Base-by-base conservation (phyloP, 2,329 filamentous ascomycete species). In the Sporothrix curviconia region DNA sequence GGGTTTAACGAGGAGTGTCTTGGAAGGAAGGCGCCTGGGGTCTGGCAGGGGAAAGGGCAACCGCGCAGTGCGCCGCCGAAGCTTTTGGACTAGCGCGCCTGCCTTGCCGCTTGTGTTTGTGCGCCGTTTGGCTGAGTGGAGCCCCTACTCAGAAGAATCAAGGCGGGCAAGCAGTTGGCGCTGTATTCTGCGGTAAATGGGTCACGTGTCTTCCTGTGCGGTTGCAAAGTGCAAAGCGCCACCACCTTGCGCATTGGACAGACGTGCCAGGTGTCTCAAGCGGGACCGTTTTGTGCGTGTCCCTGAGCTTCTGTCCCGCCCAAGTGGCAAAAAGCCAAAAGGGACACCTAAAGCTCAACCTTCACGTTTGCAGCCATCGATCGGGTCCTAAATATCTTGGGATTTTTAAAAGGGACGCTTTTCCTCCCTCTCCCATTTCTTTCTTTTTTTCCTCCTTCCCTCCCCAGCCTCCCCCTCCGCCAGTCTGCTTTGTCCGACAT, bases 251-350 rank as follows among this genome's bases (percentile, higher is more conserved):
- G 30, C 52, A 55, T 49, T 49, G 25, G 54, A 60, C 53, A 51
- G 56, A 58, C 50, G 53, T 63, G 61, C 59, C 60, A 63, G 61
- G 61, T 63, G 61, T 63, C 61, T 63, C 60, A 63, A 61, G 56
- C 54, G 60, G 57, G 58, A 42, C 55, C 60, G n/a, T 44, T 49
- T 64, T 63, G 61, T 57, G 59, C 36, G 36, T 24, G 34, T 24
- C 11, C 56, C 19, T 58, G 34, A 46, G 8, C 30, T 30, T 49
- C 47, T 40, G 24, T 43, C 34, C 44, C 17, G 25, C 50, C 34
- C 55, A 15, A 44, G 54, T 24, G 25, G 53, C 51, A 43, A 44
- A 57, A n/a, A n/a, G 25, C 46, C 51, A 43, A 44, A 60, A 44
- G 53, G 58, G 59, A 56, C 59, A 61, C 47, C 25, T 39, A 49